Evolutionary conservation across 768 basidiomycete species (phyloP), one percentile per base, ranked within the genome.

Genomic region (Thelephora aurantiotincta): DNA sequence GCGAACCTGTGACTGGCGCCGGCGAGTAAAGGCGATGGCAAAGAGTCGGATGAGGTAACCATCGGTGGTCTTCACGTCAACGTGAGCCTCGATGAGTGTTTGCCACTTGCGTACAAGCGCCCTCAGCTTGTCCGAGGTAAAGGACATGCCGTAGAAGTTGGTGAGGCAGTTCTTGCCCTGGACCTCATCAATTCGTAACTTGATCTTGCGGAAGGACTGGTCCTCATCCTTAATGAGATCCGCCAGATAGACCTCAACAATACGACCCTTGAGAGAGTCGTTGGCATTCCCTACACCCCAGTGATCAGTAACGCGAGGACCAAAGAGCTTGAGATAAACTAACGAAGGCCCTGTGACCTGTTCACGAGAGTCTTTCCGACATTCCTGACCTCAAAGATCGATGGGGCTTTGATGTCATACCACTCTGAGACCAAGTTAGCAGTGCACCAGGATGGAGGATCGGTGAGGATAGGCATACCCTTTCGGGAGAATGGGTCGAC

Each of bases 61-160:
- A 66, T 99, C 96, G 55, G 93, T 94, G 50, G 96, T 99, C 74
- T 92, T 92, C 59, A 99, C 92, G 63, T 99, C 96, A 64, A 97
- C 87, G 65, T 92, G 88, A 35, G 96, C 96, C 71, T 98, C 96
- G 60, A 99, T 93, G 62, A 98, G 85, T 16, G 94, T 81, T 71
- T 98, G 96, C 96, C 96, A 99, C 72, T 98, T 99, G 67, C 94
- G 89, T 58, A 99, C 96, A 62, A 99, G 92, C 45, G 96, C 98
- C 49, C 96, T 92, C 55, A 98, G 83, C 71, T 98, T 98, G 81
- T 99, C 96, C 50, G 94, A 96, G 52, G 96, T 98, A 73, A 99
- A 97, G 73, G 94, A 90, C 94, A 99, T 98, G 65, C 96, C 96
- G 69, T 94, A 87, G 88, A 99, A 99, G 70, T 93, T 94, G 66